Base-by-base conservation (phyloP, 768 basidiomycete species). In the Mycena crocata region DNA sequence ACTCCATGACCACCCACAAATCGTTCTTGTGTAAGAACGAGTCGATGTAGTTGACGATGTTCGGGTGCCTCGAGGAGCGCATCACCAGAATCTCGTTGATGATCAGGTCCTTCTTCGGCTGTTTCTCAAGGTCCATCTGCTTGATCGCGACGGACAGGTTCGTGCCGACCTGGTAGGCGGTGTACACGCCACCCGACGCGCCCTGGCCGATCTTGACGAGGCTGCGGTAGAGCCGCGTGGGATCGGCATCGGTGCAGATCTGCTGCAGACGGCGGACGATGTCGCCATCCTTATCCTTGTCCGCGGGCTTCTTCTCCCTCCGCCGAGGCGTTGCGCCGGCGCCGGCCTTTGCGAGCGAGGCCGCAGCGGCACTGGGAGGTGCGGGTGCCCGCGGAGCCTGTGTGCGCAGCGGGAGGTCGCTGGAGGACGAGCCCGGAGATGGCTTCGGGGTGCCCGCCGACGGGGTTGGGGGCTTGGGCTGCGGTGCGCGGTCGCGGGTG, bases 61-160 rank as follows among this genome's bases (percentile, higher is more conserved):
- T 99, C n/a, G 96, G 95, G 77, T 98, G 96, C 37, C 94, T 87
- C 21, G 93, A 94, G 26, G 95, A 91, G 26, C 96, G 93, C 98
- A 99, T 99, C 75, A 99, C 98, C 69, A 99, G 89, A 71, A 99
- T 99, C 80, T 99, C 98, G 80, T 99, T 99, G 83, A 99, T 99
- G 83, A 99, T 99, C 54, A 99, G 86, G 76, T 99, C 97, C 80
- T 99, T 98, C 86, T 99, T 99, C 44, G 98, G 98, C 75, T 99
- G 98, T 82, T 99, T 98, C 80, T 99, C 96, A 32, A 99, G 86
- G 84, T 99, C 98, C 98, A 99, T 99, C 80, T 99, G 97, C 80
- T 99, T 99, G 87, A 99, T 99, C 44, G 98, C 98, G 35, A 99
- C 98, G 14, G 90, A 93, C 34, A 94, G 73, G 79, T 98, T 97